Evolutionary conservation across 768 basidiomycete species (phyloP), one percentile per base, ranked within the genome.

Genomic region (Tremella mesenterica): DNA sequence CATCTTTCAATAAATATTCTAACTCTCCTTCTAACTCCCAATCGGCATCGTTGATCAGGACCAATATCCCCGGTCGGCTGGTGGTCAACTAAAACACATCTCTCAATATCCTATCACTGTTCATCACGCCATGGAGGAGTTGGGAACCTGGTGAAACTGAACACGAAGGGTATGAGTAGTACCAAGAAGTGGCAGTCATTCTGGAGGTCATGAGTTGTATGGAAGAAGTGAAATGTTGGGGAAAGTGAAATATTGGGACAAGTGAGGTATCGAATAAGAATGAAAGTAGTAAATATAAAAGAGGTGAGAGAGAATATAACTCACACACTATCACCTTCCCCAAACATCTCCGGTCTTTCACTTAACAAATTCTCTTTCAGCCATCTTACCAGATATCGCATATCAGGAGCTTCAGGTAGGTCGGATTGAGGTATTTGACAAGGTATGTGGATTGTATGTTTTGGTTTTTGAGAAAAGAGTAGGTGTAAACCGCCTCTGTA

Each of bases 11-110:
- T 57, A 75, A 77, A 70, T 93, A 95, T 5, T 86, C 84, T 20
- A 88, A 84, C 71, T 96, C 93, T 29, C 89, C 90, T 71, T 96
- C 93, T 5, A 97, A 77, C 73, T 97, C 92, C 93, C 93, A 96
- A 64, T 97, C 93, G 1, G 88, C 88, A 63, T 93, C 88, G 66
- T 97, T 97, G 50, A 99, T 82, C n/a, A 99, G 78, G 3, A 97
- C 93, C 2, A 99, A 77, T 31, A 99, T 95, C 0, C 95, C 95
- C 0, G 95, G 95, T 8, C 95, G 90, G 33, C 95, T 93, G 65
- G 30, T 1, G 23, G 25, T 34, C 45, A 23, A 45, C 47, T 33
- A 48, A n/a, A 48, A 29, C 39, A 9, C 10, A 36, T 21, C 18
- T 14, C 20, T 9, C 7, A 30, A 20, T 20, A 20, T 63, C 13